A percentile compares a stretch with the other conserved stretches of the same genome.
Evolutionary conservation across 441 rosid species (phyloP).

Genomic region (Euphorbia schlechtendalii): DNA sequence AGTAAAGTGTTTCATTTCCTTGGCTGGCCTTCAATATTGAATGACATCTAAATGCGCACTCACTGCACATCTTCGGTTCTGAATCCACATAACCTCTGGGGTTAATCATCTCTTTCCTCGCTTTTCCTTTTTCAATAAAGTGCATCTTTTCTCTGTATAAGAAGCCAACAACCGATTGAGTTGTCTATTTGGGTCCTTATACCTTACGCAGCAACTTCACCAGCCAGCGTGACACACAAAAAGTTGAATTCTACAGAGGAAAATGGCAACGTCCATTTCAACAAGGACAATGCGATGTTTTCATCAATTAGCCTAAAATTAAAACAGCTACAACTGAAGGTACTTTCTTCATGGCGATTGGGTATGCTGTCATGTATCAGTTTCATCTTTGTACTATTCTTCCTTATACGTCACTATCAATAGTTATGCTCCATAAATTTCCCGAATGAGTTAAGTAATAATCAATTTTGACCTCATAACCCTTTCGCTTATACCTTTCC

Average conservation of each 20-base stretch:
- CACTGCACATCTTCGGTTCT: background rate
- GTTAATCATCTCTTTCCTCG: background rate
- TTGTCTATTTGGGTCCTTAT: no score
- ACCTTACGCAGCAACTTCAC: no score
- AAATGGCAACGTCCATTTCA: no score
- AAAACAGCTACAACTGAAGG: background rate
- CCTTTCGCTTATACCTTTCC: background rate
- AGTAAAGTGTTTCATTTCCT: background rate
- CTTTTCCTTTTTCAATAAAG: background rate
- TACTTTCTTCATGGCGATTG: background rate
- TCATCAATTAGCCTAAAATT: no score
- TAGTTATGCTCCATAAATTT: no score
- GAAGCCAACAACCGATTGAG: background rate
- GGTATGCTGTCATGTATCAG: conserved; percentile 4
- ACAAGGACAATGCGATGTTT: no score
- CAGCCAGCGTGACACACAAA: no score
- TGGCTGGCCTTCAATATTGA: background rate
- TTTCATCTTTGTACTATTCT: conserved; percentile 1
- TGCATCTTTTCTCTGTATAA: background rate
- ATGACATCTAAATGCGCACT: background rate
- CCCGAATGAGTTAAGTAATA: no score
- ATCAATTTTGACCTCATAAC: background rate
- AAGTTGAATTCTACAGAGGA: no score
- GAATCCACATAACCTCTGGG: background rate
- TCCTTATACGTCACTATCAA: background rate